Percentiles rank a stretch among this genome's conserved stretches.
Conservation (phyloP, 1,139 yeast species). For the Suhomyces kunorum region DNA sequence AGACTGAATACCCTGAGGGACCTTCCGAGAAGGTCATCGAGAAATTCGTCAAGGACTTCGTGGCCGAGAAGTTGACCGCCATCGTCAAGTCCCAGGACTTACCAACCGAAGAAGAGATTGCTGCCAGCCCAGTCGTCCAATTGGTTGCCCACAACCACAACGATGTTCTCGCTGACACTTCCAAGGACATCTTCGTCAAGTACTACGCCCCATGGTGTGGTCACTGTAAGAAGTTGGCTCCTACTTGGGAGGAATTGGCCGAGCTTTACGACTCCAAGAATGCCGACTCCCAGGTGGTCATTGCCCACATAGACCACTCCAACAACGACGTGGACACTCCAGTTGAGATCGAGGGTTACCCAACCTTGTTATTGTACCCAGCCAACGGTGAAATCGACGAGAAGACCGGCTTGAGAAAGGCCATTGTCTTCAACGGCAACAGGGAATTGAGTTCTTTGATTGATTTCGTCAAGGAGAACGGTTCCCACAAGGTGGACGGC, state of each 20-base stretch:
- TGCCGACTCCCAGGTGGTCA: constrained; percentile 53
- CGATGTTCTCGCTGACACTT: constrained; percentile 61
- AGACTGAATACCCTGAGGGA: constrained; percentile 42
- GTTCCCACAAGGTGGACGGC: constrained; percentile 62
- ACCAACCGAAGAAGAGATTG: constrained; percentile 67
- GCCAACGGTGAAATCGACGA: constrained; percentile 77
- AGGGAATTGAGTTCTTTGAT: constrained; percentile 77
- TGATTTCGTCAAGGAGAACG: constrained; percentile 66
- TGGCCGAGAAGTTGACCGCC: constrained; percentile 67
- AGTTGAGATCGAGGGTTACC: constrained; percentile 78
- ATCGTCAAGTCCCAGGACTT: constrained; percentile 82
- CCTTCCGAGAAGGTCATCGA: constrained; percentile 47
- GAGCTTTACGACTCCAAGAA: constrained; percentile 54
- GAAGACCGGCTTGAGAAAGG: constrained; percentile 54
- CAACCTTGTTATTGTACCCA: constrained; percentile 89
- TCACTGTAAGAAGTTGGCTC: constrained; percentile 95
- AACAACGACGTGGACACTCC: constrained; percentile 79
- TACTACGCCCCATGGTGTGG: constrained; percentile 99
- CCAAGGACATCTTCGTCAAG: constrained; percentile 87
- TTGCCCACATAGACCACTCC: constrained; percentile 90
- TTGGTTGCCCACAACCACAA: constrained; percentile 87
- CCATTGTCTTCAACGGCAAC: constrained; percentile 66
- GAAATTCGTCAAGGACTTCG: constrained; percentile 63
- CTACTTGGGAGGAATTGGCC: constrained; percentile 86
- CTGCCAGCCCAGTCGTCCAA: constrained; percentile 70